Evolutionary conservation across 306 rosid species (phyloP).

Genomic region (Vigna hirtella): DNA sequence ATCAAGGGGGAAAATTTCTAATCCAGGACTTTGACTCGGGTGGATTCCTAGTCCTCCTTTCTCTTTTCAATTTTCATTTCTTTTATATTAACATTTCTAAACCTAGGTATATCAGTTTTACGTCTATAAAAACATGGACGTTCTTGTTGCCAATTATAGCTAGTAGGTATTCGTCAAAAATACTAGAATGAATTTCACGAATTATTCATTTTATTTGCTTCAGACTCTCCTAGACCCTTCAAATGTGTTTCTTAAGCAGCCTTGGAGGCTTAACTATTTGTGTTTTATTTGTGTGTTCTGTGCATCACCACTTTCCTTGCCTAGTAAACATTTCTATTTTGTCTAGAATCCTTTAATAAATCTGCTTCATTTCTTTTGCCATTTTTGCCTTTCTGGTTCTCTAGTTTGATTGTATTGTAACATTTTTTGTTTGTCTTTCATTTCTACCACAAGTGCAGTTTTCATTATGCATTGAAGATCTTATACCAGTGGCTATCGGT

Average conservation of each 20-base stretch:
- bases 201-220: slow-evolving; percentile 6
- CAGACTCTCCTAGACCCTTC: background rate
- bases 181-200: slow-evolving; percentile 2
- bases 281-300: background rate
- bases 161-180: slow-evolving; percentile 12
- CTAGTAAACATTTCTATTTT: background rate
- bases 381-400: slow-evolving; percentile 12
- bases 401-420: slow-evolving; percentile 13
- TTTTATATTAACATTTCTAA: slow-evolving; percentile 15
- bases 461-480: slow-evolving; percentile 94
- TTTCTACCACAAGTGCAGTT: slow-evolving; percentile 66
- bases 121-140: background rate
- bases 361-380: slow-evolving; percentile 30
- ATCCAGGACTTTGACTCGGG: slow-evolving; percentile 12
- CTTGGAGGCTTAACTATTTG: slow-evolving; percentile 23
- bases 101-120: background rate
- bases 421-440: slow-evolving; percentile 43
- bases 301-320: slow-evolving; percentile 11
- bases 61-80: slow-evolving; percentile 5
- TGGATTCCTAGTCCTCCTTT: slow-evolving; percentile 7
- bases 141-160: slow-evolving; percentile 2
- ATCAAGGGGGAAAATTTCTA: background rate
- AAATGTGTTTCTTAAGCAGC: slow-evolving; percentile 28
- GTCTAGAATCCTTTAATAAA: background rate
- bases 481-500: slow-evolving; percentile 93